A percentile compares a stretch with the other conserved stretches of the same genome.
Conservation (phyloP, 108 stramenopile species). For the Nannochloropsis oceanica region DNA sequence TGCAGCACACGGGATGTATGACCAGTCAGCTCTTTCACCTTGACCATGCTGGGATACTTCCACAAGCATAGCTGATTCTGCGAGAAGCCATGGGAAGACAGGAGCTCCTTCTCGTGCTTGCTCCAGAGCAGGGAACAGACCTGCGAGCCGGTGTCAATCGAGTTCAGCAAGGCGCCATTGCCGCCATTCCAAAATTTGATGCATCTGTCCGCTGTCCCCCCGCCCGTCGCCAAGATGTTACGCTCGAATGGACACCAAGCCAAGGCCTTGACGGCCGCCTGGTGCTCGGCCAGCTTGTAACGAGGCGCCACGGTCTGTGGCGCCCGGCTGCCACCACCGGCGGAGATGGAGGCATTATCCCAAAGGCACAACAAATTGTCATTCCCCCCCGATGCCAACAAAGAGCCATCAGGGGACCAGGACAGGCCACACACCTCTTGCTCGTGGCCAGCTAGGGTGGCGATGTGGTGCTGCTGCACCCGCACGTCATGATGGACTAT, state of each 20-base stretch:
- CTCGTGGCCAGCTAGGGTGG: conserved; percentile 43
- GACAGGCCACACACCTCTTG: conserved; percentile 77
- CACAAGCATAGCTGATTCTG: conserved; percentile 88
- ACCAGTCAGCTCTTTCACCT: conserved; percentile 79
- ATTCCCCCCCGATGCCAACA: conserved; percentile 91
- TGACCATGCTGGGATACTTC: conserved; percentile 89
- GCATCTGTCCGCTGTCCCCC: conserved; percentile 90
- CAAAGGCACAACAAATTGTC: conserved; percentile 94
- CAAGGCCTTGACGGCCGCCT: conserved; percentile 93
- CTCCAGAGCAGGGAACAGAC: conserved; percentile 91
- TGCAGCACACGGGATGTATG: conserved; percentile 89
- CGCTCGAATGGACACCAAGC: conserved; percentile 97
- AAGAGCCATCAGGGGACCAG: conserved; percentile 86
- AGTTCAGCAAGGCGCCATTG: conserved; percentile 79
- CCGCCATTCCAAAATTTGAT: conserved; percentile 99
- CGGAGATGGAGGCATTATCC: conserved; percentile 47
- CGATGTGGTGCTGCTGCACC: conserved; percentile 63
- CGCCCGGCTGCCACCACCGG: neutral
- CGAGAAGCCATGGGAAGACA: conserved; percentile 90
- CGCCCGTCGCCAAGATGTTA: conserved; percentile 82
- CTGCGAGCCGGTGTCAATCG: conserved; percentile 86
- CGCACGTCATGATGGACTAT: conserved; percentile 92
- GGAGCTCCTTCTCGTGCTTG: conserved; percentile 82
- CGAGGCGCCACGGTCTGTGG: conserved; percentile 34
- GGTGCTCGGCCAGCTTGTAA: conserved; percentile 66